phyloP scores from a whole-genome alignment of 2,329 filamentous ascomycete species.

The Falciphora oryzae region DNA sequence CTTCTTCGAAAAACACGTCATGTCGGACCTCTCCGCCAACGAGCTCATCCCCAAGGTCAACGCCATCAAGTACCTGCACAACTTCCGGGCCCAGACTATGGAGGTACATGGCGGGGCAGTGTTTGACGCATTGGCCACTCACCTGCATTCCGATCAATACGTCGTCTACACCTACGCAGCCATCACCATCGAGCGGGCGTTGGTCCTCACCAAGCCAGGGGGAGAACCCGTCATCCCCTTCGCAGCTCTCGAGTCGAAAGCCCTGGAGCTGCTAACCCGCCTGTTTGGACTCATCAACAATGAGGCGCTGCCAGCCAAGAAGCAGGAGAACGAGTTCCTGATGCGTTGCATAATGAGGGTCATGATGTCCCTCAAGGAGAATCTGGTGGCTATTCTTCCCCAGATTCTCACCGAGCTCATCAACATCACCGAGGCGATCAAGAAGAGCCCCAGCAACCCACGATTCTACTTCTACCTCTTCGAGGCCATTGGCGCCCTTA shows the following conservation, averaged over 20 bases:
- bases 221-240: constrained; percentile 75
- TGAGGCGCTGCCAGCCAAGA: constrained; percentile 77
- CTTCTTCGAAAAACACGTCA: constrained; percentile 91
- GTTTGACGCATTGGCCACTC: constrained; percentile 74
- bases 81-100: constrained; percentile 90
- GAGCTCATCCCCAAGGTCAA: constrained; percentile 92
- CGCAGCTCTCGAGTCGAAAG: constrained; percentile 70
- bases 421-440: constrained; percentile 85
- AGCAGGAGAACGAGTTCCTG: constrained; percentile 97
- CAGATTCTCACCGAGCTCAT: constrained; percentile 78
- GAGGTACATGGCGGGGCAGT: constrained; percentile 90
- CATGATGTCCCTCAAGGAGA: constrained; percentile 86
- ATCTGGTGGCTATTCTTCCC: constrained; percentile 67
- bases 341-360: constrained; percentile 99
- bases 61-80: constrained; percentile 96
- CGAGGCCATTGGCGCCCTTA: constrained; percentile 84
- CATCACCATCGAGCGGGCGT: constrained; percentile 88
- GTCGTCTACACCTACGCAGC: constrained; percentile 97
- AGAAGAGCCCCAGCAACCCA: constrained; percentile 93
- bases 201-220: constrained; percentile 73
- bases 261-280: constrained; percentile 82
- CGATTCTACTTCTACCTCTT: constrained; percentile 99
- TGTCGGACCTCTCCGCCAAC: constrained; percentile 73
- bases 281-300: constrained; percentile 88
- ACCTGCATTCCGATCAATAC: constrained; percentile 84